These are phyloP conservation scores for Giardia duodenalis DNA, from an alignment of 208 protist genomes.

Conservation along the genomic window DNA sequence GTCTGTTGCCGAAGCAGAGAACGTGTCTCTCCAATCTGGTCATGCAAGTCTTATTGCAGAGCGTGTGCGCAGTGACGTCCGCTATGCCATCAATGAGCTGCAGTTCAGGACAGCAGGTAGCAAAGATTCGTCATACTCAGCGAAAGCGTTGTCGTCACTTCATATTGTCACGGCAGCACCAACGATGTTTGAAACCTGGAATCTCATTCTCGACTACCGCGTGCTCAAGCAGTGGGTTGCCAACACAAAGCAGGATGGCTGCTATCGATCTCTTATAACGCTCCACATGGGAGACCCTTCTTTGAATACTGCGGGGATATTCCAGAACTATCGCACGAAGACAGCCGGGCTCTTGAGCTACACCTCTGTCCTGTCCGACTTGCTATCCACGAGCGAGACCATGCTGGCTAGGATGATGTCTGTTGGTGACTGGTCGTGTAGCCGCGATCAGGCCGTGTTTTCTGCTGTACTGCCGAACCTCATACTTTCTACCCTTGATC, in stretches of 20 bases:
- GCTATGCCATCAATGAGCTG: background rate
- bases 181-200: background rate
- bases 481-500: no score
- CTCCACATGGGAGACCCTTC: background rate
- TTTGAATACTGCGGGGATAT: background rate
- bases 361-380: background rate
- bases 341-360: background rate
- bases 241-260: background rate
- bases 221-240: background rate
- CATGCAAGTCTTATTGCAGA: background rate
- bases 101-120: background rate
- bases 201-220: background rate
- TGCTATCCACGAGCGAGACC: background rate
- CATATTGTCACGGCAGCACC: background rate
- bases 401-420: background rate
- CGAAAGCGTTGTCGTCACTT: background rate
- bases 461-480: background rate
- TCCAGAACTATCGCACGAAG: background rate
- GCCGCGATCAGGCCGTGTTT: background rate
- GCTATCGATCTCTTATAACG: background rate
- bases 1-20: background rate
- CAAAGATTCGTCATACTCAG: background rate
- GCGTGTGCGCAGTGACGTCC: background rate
- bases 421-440: background rate
- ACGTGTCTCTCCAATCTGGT: background rate